Conservation (phyloP, 1,284 basidiomycete species). For the Rhodotorula sp. region DNA sequence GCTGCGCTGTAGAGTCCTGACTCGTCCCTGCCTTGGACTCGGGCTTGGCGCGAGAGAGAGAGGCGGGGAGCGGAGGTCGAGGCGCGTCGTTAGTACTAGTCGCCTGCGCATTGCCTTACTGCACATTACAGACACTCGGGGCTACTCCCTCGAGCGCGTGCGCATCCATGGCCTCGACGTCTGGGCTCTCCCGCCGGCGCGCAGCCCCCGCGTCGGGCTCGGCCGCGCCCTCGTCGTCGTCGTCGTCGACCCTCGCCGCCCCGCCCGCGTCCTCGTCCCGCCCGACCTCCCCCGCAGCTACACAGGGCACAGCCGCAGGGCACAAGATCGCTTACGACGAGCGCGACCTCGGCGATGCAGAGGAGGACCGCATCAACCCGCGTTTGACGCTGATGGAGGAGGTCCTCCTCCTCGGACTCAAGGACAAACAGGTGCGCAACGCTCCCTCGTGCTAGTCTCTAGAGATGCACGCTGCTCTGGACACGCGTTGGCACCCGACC, state of each 20-base stretch:
- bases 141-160: not conserved
- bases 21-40: too few relatives aligned
- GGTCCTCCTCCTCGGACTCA: slow-evolving; percentile 76
- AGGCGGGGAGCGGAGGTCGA: too few relatives aligned
- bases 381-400: slow-evolving; percentile 95
- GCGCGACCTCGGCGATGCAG: slow-evolving; percentile 74
- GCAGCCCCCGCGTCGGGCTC: not conserved
- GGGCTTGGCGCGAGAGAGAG: too few relatives aligned
- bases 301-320: not conserved
- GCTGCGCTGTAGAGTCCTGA: too few relatives aligned
- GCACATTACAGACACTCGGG: not conserved
- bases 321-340: slow-evolving; percentile 89
- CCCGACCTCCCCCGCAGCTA: not conserved
- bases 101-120: not conserved
- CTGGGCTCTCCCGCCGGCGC: slow-evolving; percentile 5
- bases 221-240: not conserved
- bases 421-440: slow-evolving; percentile 43
- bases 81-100: too few relatives aligned
- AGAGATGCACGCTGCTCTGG: too few relatives aligned
- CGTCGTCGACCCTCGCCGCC: slow-evolving; percentile 1
- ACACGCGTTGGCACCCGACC: too few relatives aligned
- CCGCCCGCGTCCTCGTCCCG: not conserved
- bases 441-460: too few relatives aligned
- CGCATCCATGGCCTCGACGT: slow-evolving; percentile 9
- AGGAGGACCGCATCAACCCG: slow-evolving; percentile 75